Evolutionary conservation across 768 basidiomycete genomes (phyloP).

Genomic region (Suillus paluster): DNA sequence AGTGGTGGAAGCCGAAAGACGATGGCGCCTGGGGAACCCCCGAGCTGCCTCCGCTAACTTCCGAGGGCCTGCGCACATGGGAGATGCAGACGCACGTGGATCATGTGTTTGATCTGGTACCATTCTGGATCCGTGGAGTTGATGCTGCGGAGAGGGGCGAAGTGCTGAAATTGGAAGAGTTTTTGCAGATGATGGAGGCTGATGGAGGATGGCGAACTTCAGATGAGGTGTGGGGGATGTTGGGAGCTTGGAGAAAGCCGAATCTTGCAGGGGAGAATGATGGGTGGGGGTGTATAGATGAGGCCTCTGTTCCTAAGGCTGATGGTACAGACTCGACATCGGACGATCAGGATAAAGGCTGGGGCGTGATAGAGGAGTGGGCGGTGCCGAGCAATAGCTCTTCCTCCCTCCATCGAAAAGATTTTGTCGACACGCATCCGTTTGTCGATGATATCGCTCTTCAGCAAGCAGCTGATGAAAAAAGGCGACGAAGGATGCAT

Average conservation of each 20-base stretch:
- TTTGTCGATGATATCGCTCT: slow-evolving; percentile 55
- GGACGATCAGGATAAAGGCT: slow-evolving; percentile 15
- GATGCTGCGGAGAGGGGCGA: slow-evolving; percentile 52
- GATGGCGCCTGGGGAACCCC: slow-evolving; percentile 33
- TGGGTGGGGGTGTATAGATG: slow-evolving; percentile 18
- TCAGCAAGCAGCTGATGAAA: slow-evolving; percentile 41
- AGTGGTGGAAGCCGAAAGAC: slow-evolving; percentile 17
- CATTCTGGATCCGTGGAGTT: slow-evolving; percentile 57
- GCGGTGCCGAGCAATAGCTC: slow-evolving; percentile 6
- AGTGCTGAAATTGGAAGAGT: slow-evolving; percentile 47
- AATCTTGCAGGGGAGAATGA: slow-evolving; percentile 5
- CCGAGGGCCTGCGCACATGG: slow-evolving; percentile 31
- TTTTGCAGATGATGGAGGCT: slow-evolving; percentile 46
- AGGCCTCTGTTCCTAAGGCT: slow-evolving; percentile 8
- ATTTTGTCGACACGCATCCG: slow-evolving; percentile 25
- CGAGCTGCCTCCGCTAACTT: slow-evolving; percentile 32
- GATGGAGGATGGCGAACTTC: slow-evolving; percentile 36
- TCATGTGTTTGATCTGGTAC: slow-evolving; percentile 51
- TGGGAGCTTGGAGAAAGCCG: slow-evolving; percentile 28
- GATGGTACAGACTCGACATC: slow-evolving; percentile 28
- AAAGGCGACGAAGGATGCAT: slow-evolving; percentile 51
- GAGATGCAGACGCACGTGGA: slow-evolving; percentile 45
- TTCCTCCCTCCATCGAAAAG: background rate
- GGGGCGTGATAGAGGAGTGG: slow-evolving; percentile 26
- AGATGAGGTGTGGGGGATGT: slow-evolving; percentile 31